Evolutionary conservation across 2,329 filamentous ascomycete genomes (phyloP).

Genomic region (Aspergillus pseudonomiae): DNA sequence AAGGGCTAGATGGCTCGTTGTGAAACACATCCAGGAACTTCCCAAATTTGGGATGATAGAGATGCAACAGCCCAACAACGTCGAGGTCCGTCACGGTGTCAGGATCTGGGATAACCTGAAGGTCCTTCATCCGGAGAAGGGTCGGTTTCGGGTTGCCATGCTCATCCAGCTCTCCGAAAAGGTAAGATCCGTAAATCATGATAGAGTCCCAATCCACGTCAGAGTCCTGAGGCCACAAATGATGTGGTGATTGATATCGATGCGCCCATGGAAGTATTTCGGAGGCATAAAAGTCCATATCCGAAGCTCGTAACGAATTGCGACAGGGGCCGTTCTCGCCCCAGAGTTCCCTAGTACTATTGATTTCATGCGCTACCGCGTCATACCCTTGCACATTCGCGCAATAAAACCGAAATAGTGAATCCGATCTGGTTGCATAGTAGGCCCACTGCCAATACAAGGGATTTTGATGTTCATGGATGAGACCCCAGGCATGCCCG

Average conservation of each 20-base stretch:
- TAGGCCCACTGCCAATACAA: neutral
- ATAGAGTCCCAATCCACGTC: conserved; percentile 15
- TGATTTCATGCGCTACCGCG: neutral
- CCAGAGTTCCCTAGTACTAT: neutral
- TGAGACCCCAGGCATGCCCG: conserved; percentile 15
- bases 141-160: neutral
- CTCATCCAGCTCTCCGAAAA: neutral
- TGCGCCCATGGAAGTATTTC: neutral
- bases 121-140: neutral
- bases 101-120: neutral
- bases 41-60: neutral
- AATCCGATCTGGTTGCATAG: neutral
- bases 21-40: neutral
- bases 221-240: neutral
- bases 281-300: neutral
- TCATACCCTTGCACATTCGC: conserved; percentile 2
- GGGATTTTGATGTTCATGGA: conserved; percentile 15
- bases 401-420: conserved; percentile 7
- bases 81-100: neutral
- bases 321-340: conserved; percentile 1
- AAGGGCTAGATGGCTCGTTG: neutral
- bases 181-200: conserved; percentile 9
- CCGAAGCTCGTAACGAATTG: neutral
- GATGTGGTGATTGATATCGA: neutral
- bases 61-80: neutral